Conservation (phyloP, 345 rosid species). For the Lepidium aucheri region DNA sequence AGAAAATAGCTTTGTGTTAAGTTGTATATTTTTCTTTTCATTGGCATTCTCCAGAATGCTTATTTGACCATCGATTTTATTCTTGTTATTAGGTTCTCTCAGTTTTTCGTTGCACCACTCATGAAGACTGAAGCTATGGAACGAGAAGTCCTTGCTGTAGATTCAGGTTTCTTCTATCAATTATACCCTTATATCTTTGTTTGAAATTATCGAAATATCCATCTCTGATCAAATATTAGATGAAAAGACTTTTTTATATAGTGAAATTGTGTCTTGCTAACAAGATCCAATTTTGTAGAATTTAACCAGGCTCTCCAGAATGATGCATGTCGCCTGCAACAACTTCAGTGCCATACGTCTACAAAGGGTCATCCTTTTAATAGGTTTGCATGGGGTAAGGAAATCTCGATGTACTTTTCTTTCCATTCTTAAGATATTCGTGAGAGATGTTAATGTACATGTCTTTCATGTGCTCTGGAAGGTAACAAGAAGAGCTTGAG, state of each 20-base stretch:
- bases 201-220: background rate
- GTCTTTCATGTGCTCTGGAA: conserved; percentile 30
- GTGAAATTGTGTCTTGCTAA: conserved; percentile 3
- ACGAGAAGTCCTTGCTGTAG: conserved; percentile 92
- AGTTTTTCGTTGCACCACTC: conserved; percentile 96
- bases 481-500: conserved; percentile 91
- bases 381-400: conserved; percentile 86
- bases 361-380: conserved; percentile 59
- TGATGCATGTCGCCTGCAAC: conserved; percentile 91
- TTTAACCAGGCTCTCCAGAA: conserved; percentile 92
- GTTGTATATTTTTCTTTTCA: background rate
- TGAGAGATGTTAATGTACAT: background rate
- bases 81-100: conserved; percentile 71
- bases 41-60: background rate
- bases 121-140: conserved; percentile 94
- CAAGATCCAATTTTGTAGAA: conserved; percentile 36
- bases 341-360: conserved; percentile 87
- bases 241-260: background rate
- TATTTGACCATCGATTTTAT: conserved; percentile 14
- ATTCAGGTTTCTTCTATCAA: conserved; percentile 57
- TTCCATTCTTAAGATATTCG: conserved; percentile 11
- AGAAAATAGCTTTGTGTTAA: background rate
- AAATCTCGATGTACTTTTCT: conserved; percentile 13
- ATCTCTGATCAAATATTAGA: background rate
- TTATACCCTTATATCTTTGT: background rate